Conservation (phyloP, 2,329 filamentous ascomycete species). For the Epichloe aotearoae region DNA sequence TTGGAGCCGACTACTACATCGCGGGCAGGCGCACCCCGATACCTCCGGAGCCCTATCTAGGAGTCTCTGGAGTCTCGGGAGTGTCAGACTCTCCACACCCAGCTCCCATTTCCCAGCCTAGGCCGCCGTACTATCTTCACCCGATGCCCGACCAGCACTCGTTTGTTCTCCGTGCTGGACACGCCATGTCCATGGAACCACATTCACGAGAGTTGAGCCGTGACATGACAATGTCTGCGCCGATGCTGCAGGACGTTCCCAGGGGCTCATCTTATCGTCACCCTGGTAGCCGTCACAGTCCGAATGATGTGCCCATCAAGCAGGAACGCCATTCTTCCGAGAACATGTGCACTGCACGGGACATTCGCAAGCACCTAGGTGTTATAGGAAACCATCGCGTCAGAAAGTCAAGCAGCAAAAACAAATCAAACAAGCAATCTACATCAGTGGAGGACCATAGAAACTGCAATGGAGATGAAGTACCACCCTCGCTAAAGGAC, state of each 20-base stretch:
- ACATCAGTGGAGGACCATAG: slow-evolving; percentile 19
- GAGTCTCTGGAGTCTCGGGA: slow-evolving; percentile 21
- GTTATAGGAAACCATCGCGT: slow-evolving; percentile 12
- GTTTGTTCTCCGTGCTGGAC: slow-evolving; percentile 13
- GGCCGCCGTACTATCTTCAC: slow-evolving; percentile 16
- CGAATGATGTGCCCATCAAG: slow-evolving; percentile 8
- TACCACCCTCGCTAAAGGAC: slow-evolving; percentile 27
- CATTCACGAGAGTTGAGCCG: slow-evolving; percentile 14
- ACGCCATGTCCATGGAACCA: slow-evolving; percentile 12
- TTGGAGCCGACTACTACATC: slow-evolving; percentile 25
- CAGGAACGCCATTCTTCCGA: not conserved
- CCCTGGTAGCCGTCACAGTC: slow-evolving; percentile 11
- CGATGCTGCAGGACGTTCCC: slow-evolving; percentile 14
- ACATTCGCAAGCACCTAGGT: slow-evolving; percentile 10
- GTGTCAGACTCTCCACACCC: slow-evolving; percentile 20
- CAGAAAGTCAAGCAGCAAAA: slow-evolving; percentile 13
- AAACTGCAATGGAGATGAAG: slow-evolving; percentile 22
- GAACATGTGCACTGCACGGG: slow-evolving; percentile 1
- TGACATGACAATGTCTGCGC: slow-evolving; percentile 3
- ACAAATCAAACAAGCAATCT: slow-evolving; percentile 5
- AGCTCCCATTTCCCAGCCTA: slow-evolving; percentile 11
- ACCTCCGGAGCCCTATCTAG: slow-evolving; percentile 24
- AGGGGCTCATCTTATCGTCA: slow-evolving; percentile 10
- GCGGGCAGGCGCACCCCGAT: slow-evolving; percentile 25
- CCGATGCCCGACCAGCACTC: slow-evolving; percentile 15